Evolutionary conservation across 2,329 filamentous ascomycete species (phyloP).

Genomic region (Microdochium nivale): DNA sequence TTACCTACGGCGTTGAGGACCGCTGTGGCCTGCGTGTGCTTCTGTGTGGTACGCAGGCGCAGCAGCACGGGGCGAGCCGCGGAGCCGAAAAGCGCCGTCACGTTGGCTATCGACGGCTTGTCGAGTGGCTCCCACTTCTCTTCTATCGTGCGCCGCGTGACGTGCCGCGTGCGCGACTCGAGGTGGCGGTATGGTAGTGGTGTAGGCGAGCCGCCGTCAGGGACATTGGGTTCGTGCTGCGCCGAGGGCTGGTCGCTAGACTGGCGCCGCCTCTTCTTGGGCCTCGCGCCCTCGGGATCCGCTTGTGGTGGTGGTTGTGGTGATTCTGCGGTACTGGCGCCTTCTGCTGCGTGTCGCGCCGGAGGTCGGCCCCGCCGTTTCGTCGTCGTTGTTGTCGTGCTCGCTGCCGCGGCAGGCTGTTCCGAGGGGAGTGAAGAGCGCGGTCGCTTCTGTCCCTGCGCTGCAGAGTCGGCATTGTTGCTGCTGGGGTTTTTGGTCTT

Average conservation of each 20-base stretch:
- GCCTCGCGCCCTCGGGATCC: slow-evolving; percentile 2
- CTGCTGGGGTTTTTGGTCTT: background rate
- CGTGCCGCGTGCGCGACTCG: slow-evolving; percentile 36
- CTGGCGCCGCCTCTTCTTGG: slow-evolving; percentile 9
- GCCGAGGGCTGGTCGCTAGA: background rate
- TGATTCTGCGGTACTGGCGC: background rate
- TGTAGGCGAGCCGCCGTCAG: slow-evolving; percentile 5
- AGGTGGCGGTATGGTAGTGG: slow-evolving; percentile 40
- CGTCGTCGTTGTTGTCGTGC: background rate
- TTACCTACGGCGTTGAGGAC: slow-evolving; percentile 47
- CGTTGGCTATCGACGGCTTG: slow-evolving; percentile 41
- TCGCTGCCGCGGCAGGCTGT: background rate
- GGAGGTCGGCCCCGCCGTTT: slow-evolving; percentile 16
- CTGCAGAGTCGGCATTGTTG: background rate
- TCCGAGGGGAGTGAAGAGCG: slow-evolving; percentile 14
- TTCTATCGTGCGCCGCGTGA: slow-evolving; percentile 58
- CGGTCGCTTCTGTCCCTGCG: slow-evolving; percentile 16
- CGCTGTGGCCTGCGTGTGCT: slow-evolving; percentile 43
- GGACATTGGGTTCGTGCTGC: background rate
- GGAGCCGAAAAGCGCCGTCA: slow-evolving; percentile 47
- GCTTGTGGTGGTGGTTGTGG: too few species aligned
- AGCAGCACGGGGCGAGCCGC: slow-evolving; percentile 54
- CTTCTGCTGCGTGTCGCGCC: slow-evolving; percentile 6
- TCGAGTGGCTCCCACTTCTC: slow-evolving; percentile 58
- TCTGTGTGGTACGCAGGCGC: slow-evolving; percentile 38